Percentiles rank a stretch among this genome's conserved stretches.
These are phyloP conservation scores for Fusarium sp. DNA, from an alignment of 2,329 filamentous ascomycete genomes.

Conservation along the genomic window DNA sequence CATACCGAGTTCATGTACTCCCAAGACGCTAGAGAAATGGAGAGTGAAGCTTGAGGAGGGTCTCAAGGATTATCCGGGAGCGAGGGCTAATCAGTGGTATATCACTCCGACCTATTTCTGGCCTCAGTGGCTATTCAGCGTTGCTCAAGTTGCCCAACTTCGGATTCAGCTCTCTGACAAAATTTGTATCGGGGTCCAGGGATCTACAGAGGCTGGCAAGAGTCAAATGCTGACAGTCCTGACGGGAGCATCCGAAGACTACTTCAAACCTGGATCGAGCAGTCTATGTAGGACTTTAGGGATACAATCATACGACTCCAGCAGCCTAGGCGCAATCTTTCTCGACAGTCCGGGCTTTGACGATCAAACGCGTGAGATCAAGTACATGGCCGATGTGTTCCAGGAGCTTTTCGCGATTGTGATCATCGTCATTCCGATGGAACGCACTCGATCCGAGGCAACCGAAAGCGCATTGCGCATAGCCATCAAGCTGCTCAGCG, in stretches of 20 bases:
- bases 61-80: neutral
- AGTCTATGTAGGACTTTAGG: neutral
- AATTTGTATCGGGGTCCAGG: neutral
- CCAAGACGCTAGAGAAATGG: neutral
- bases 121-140: neutral
- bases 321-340: neutral
- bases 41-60: neutral
- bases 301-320: neutral
- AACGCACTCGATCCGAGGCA: neutral
- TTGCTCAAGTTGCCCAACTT: neutral
- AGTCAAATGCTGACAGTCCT: slow-evolving; percentile 5
- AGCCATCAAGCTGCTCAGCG: neutral
- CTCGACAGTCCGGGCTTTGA: neutral
- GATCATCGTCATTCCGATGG: slow-evolving; percentile 1
- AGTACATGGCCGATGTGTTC: slow-evolving; percentile 1
- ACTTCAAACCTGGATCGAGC: slow-evolving; percentile 2
- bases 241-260: neutral
- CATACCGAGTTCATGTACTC: rapidly evolving
- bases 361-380: neutral
- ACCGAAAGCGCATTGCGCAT: neutral
- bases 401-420: slow-evolving; percentile 2
- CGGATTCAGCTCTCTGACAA: neutral
- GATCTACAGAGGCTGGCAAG: neutral
- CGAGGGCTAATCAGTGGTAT: neutral
- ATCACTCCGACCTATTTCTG: neutral